Conservation (phyloP, 2,329 filamentous ascomycete species). For the Alternaria hordeiaustralica region DNA sequence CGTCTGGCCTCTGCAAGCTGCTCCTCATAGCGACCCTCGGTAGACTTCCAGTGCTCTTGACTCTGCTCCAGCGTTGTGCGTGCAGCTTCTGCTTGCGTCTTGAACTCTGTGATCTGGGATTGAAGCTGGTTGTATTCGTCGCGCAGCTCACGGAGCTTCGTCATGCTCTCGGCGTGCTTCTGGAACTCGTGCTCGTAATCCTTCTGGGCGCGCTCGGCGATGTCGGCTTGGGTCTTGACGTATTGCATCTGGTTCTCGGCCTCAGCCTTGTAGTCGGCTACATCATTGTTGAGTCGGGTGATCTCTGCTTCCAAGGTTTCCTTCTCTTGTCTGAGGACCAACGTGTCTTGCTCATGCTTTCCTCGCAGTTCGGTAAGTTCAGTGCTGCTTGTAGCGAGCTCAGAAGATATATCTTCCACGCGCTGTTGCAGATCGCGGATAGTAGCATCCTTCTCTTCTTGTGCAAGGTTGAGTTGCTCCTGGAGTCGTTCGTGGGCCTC, state of each 20-base stretch:
- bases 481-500: constrained; percentile 74
- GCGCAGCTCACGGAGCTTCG: constrained; percentile 78
- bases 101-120: constrained; percentile 75
- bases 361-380: constrained; percentile 83
- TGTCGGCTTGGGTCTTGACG: constrained; percentile 89
- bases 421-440: constrained; percentile 84
- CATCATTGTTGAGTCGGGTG: constrained; percentile 80
- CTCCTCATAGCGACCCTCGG: constrained; percentile 78
- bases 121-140: constrained; percentile 82
- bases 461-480: constrained; percentile 77
- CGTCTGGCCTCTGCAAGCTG: constrained; percentile 81
- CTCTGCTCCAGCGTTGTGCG: constrained; percentile 79
- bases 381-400: constrained; percentile 80
- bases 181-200: constrained; percentile 94
- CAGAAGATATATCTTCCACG: constrained; percentile 80
- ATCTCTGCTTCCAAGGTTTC: constrained; percentile 79
- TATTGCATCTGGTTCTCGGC: constrained; percentile 89
- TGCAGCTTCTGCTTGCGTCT: constrained; percentile 83
- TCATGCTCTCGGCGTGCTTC: constrained; percentile 95
- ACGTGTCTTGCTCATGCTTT: constrained; percentile 75
- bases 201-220: constrained; percentile 89
- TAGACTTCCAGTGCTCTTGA: constrained; percentile 86
- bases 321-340: constrained; percentile 83
- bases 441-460: constrained; percentile 78
- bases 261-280: constrained; percentile 78